A percentile compares a stretch with the other conserved stretches of the same genome.
phyloP scores from a whole-genome alignment of 352 stramenopile genomes.

The Sclerospora graminicola region DNA sequence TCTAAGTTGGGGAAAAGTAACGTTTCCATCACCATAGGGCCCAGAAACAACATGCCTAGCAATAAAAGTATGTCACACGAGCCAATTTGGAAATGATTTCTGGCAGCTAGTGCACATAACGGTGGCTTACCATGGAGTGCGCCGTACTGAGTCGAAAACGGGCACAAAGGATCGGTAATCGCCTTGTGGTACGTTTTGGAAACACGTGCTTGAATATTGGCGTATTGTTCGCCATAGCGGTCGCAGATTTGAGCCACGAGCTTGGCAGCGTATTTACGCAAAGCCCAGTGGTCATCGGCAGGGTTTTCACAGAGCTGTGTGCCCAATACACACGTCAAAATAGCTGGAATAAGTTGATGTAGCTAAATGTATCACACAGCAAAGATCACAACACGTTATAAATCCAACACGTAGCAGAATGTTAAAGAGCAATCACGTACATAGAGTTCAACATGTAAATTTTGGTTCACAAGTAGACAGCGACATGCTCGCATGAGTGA shows the following conservation, averaged over 20 bases:
- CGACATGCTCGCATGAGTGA: constrained; percentile 85
- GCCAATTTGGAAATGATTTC: not conserved
- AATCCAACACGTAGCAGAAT: not conserved
- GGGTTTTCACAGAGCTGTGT: constrained; percentile 83
- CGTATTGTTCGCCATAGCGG: constrained; percentile 85
- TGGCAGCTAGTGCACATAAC: not conserved
- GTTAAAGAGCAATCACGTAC: constrained; percentile 24
- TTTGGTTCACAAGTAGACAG: constrained; percentile 86
- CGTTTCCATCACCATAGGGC: constrained; percentile 87
- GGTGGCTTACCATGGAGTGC: constrained; percentile 72
- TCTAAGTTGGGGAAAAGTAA: constrained; percentile 87
- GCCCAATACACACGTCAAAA: constrained; percentile 89
- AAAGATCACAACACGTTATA: constrained; percentile 1
- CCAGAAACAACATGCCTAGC: constrained; percentile 80
- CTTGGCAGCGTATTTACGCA: constrained; percentile 80
- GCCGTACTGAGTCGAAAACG: constrained; percentile 87
- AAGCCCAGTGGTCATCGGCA: constrained; percentile 83
- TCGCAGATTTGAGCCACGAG: constrained; percentile 79
- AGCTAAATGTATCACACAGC: constrained; percentile 34
- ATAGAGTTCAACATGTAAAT: constrained; percentile 90
- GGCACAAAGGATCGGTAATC: constrained; percentile 59
- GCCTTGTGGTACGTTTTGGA: constrained; percentile 88
- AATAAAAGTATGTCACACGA: not conserved
- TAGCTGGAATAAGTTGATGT: constrained; percentile 89
- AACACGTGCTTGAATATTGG: constrained; percentile 86